These are phyloP conservation scores for Herpetomonas muscarum DNA, from an alignment of 208 protist genomes.

Conservation along the genomic window DNA sequence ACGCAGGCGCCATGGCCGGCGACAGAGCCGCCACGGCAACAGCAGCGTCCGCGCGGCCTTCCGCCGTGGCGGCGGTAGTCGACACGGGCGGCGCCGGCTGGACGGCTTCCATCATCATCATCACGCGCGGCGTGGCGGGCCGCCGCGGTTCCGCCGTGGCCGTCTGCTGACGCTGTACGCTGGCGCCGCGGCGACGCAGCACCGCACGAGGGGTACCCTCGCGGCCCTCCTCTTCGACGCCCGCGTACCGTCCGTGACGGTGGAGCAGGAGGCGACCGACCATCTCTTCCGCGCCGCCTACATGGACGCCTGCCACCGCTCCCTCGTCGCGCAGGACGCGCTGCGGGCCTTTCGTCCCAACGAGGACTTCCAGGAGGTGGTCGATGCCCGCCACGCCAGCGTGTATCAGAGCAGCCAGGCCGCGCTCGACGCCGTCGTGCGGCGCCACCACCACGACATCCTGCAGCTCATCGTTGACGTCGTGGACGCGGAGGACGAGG, in stretches of 20 bases:
- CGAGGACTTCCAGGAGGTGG: slow-evolving; percentile 31
- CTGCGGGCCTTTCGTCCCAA: slow-evolving; percentile 26
- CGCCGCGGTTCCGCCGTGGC: neutral
- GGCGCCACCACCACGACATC: slow-evolving; percentile 34
- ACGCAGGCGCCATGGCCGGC: no score
- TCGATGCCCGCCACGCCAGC: slow-evolving; percentile 24
- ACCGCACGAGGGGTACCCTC: slow-evolving; percentile 1
- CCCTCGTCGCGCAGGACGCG: slow-evolving; percentile 23
- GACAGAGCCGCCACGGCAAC: no score
- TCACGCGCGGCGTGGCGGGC: neutral
- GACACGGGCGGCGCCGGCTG: no score
- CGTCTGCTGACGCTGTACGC: neutral
- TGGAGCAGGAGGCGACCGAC: slow-evolving; percentile 27
- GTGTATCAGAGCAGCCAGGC: slow-evolving; percentile 27
- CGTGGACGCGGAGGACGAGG: slow-evolving; percentile 36
- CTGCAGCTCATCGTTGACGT: slow-evolving; percentile 25
- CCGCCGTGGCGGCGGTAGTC: no score
- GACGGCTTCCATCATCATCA: neutral
- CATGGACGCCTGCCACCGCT: slow-evolving; percentile 33
- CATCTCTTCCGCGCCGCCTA: slow-evolving; percentile 33
- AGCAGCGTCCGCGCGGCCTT: no score
- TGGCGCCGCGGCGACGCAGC: neutral
- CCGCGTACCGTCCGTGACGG: slow-evolving; percentile 22
- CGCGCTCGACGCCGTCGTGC: slow-evolving; percentile 26
- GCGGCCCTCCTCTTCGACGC: slow-evolving; percentile 21